A percentile compares a stretch with the other conserved stretches of the same genome.
These are phyloP conservation scores for Talaromyces sp. DNA, from an alignment of 2,329 filamentous ascomycete species.

Conservation along the genomic window DNA sequence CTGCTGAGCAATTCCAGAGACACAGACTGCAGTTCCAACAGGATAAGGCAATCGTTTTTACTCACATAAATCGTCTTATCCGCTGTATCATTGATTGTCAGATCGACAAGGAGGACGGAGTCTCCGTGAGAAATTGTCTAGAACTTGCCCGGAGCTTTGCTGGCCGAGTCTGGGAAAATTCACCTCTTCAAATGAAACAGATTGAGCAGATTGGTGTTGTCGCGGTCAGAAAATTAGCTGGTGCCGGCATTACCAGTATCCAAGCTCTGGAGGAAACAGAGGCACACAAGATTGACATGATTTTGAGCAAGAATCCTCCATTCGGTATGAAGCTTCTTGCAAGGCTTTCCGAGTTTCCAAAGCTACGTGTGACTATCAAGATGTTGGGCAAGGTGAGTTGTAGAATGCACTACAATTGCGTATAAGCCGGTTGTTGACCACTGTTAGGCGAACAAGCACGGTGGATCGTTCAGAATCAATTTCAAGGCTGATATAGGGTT, in stretches of 20 bases:
- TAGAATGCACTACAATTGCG: constrained; percentile 15
- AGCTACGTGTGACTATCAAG: constrained; percentile 52
- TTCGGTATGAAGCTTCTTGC: constrained; percentile 69
- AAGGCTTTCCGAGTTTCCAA: constrained; percentile 66
- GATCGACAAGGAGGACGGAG: constrained; percentile 57
- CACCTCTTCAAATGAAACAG: constrained; percentile 74
- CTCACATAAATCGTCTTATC: constrained; percentile 63
- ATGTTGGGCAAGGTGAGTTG: constrained; percentile 43
- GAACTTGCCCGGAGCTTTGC: constrained; percentile 72
- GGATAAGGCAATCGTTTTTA: constrained; percentile 61
- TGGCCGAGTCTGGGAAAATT: constrained; percentile 76
- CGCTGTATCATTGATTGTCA: constrained; percentile 74
- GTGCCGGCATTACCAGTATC: constrained; percentile 65
- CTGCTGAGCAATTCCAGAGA: constrained; percentile 53
- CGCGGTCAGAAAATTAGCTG: constrained; percentile 66
- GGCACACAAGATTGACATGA: constrained; percentile 66
- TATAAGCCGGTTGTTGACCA: background rate
- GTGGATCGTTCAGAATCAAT: constrained; percentile 51
- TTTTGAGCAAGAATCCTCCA: constrained; percentile 73
- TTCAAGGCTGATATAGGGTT: constrained; percentile 66
- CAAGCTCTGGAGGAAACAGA: constrained; percentile 64
- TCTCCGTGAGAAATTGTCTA: constrained; percentile 63
- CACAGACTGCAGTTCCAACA: constrained; percentile 53
- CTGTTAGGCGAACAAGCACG: constrained; percentile 28
- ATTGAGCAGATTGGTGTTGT: constrained; percentile 72